A percentile compares a stretch with the other conserved stretches of the same genome.
Conservation (phyloP, 139 green algal species). For the Choricystis sp. region DNA sequence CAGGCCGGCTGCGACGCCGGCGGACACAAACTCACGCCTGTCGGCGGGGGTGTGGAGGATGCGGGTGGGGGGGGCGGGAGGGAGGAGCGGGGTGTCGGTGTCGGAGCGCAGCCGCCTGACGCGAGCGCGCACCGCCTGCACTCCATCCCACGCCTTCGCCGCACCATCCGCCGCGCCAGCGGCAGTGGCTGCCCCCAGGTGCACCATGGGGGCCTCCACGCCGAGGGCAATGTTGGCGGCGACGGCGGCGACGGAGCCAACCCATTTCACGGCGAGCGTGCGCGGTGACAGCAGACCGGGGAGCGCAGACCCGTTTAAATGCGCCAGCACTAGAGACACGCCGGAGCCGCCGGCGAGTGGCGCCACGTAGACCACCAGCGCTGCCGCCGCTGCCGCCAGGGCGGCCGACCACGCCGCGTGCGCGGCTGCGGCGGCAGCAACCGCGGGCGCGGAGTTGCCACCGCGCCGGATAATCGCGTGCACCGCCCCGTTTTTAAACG, state of each 20-base stretch:
- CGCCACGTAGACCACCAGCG: conserved; percentile 56
- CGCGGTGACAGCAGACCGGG: neutral
- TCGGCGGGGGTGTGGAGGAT: conserved; percentile 30
- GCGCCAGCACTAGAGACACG: conserved; percentile 74
- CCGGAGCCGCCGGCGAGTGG: conserved; percentile 57
- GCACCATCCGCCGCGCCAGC: conserved; percentile 25
- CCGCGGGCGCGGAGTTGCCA: neutral
- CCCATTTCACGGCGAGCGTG: conserved; percentile 13
- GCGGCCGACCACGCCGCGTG: neutral
- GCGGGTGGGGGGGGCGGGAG: neutral
- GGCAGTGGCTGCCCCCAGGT: conserved; percentile 70
- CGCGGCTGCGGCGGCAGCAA: neutral
- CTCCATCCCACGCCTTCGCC: neutral
- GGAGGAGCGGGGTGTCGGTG: neutral
- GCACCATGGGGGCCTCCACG: conserved; percentile 70
- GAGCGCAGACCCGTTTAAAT: conserved; percentile 30
- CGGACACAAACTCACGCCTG: conserved; percentile 70
- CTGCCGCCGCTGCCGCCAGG: conserved; percentile 1
- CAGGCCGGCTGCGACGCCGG: conserved; percentile 62
- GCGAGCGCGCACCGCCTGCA: neutral
- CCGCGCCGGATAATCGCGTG: neutral
- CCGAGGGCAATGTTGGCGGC: neutral
- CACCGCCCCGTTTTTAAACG: neutral
- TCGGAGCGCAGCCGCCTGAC: neutral
- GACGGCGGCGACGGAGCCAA: conserved; percentile 2